These are phyloP conservation scores for Hericium coralloides DNA, from an alignment of 768 basidiomycete species.

Conservation along the genomic window DNA sequence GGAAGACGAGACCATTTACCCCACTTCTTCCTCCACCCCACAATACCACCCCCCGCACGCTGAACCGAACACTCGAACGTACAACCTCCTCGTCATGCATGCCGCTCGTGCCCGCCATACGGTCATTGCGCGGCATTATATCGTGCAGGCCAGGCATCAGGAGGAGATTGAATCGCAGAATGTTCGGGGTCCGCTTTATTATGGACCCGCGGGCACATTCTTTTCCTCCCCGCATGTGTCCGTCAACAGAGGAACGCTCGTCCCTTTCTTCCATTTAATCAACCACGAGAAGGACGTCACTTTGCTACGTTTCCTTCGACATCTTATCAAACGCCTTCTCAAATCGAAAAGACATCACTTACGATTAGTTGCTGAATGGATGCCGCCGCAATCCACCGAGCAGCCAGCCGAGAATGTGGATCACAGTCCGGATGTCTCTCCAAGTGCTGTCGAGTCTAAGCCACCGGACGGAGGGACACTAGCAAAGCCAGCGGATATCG, in stretches of 20 bases:
- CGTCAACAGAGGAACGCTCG: conserved; percentile 45
- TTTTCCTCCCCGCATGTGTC: conserved; percentile 43
- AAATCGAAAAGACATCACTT: background rate
- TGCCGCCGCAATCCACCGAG: background rate
- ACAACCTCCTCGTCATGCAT: conserved; percentile 51
- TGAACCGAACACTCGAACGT: conserved; percentile 59
- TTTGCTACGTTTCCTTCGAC: conserved; percentile 48
- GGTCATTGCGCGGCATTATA: conserved; percentile 57
- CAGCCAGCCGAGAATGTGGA: too few species aligned
- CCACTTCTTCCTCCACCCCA: conserved; percentile 22
- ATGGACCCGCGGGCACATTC: conserved; percentile 17
- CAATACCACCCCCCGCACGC: conserved; percentile 34
- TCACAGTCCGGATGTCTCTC: background rate
- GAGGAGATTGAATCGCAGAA: conserved; percentile 25
- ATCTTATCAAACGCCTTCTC: conserved; percentile 23
- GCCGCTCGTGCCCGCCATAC: conserved; percentile 38
- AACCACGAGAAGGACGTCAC: conserved; percentile 51
- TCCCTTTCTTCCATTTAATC: conserved; percentile 48
- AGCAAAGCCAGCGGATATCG: background rate
- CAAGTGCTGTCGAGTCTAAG: background rate
- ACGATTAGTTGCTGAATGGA: background rate
- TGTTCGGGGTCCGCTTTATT: conserved; percentile 14
- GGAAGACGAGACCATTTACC: conserved; percentile 45
- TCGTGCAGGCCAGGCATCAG: conserved; percentile 40
- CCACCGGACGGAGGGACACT: background rate